Percentiles rank a stretch among this genome's conserved stretches.
Evolutionary conservation across 225 moss, liverwort and hornwort genomes (phyloP).

Genomic region (Pseudisothecium myosuroides): DNA sequence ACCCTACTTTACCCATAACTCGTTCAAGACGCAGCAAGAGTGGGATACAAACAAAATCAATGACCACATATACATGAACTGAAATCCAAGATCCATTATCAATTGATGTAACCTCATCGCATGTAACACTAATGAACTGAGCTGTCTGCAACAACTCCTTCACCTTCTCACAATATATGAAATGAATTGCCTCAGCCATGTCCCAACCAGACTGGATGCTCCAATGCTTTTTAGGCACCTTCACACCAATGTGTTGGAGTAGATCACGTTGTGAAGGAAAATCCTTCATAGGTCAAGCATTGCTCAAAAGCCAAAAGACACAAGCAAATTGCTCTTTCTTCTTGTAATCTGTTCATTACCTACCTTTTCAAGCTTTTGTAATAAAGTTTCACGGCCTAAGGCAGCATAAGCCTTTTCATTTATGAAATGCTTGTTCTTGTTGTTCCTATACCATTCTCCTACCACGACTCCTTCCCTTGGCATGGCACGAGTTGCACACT

Average conservation of each 20-base stretch:
- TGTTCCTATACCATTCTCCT: neutral
- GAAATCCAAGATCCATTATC: neutral
- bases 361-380: too few species aligned
- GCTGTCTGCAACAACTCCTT: neutral
- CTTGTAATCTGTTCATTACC: too few species aligned
- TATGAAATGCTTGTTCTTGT: neutral
- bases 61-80: neutral
- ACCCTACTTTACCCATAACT: neutral
- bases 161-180: neutral
- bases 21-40: neutral
- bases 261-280: too few species aligned
- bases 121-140: neutral
- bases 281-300: too few species aligned
- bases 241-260: neutral
- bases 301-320: too few species aligned
- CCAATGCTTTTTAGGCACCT: neutral
- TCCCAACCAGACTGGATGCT: neutral
- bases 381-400: too few species aligned
- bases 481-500: neutral
- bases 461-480: neutral
- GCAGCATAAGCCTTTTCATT: too few species aligned
- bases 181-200: neutral
- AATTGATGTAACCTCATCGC: neutral
- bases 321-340: too few species aligned
- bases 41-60: neutral